Conservation (phyloP, 2,329 filamentous ascomycete species). For the Trichothecium roseum region DNA sequence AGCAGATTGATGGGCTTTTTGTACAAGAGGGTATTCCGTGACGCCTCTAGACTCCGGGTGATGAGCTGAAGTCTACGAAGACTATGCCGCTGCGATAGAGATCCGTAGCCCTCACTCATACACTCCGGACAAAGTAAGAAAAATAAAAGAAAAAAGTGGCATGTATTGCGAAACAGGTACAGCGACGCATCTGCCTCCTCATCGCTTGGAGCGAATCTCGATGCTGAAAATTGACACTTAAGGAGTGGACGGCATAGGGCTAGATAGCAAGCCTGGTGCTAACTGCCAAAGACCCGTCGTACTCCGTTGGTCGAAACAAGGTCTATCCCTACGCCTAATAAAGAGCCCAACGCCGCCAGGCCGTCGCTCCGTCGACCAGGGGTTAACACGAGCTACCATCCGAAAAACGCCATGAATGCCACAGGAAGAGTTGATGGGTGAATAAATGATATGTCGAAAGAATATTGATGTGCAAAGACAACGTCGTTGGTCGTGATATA, state of each 20-base stretch:
- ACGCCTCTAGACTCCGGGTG: too few species aligned
- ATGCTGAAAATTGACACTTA: conserved; percentile 12
- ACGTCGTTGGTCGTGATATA: conserved; percentile 7
- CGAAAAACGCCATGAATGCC: conserved; percentile 33
- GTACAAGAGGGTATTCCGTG: too few species aligned
- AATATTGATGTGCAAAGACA: conserved; percentile 2
- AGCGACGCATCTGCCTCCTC: conserved; percentile 11
- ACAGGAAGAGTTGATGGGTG: conserved; percentile 11
- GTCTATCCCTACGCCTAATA: conserved; percentile 25
- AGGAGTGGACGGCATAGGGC: conserved; percentile 30
- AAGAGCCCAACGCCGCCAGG: conserved; percentile 25
- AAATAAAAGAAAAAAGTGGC: conserved; percentile 5
- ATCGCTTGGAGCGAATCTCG: conserved; percentile 9
- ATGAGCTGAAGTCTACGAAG: too few species aligned
- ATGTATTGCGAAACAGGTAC: conserved; percentile 1
- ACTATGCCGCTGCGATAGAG: too few species aligned
- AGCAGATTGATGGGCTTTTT: too few species aligned
- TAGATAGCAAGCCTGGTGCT: conserved; percentile 12
- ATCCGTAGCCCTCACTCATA: too few species aligned
- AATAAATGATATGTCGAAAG: conserved; percentile 4
- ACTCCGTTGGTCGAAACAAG: conserved; percentile 9
- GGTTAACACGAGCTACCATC: conserved; percentile 26
- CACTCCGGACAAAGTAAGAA: not conserved
- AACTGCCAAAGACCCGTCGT: conserved; percentile 9
- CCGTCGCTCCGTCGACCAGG: conserved; percentile 20